A percentile compares a stretch with the other conserved stretches of the same genome.
Evolutionary conservation across 257 asterid species (phyloP).

Genomic region (Lithospermum erythrorhizon): DNA sequence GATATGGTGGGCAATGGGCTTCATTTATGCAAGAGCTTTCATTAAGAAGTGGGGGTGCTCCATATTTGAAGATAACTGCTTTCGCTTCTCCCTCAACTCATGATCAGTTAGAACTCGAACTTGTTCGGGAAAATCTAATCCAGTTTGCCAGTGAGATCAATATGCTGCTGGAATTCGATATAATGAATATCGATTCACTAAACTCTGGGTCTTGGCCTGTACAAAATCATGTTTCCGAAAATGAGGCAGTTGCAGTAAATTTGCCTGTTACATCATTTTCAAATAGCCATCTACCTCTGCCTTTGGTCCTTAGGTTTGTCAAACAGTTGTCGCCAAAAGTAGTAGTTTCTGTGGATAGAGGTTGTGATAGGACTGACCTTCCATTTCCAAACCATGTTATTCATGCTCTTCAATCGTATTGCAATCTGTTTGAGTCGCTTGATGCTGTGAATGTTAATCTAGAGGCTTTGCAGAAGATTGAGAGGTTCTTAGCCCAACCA

Average conservation of each 20-base stretch:
- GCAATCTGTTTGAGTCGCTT: constrained; percentile 72
- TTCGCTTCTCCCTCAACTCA: constrained; percentile 59
- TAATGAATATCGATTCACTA: constrained; percentile 45
- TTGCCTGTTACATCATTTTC: constrained; percentile 60
- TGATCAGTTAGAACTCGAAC: constrained; percentile 69
- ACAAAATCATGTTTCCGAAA: constrained; percentile 33
- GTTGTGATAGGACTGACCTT: constrained; percentile 85
- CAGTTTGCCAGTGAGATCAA: constrained; percentile 66
- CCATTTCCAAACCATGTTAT: constrained; percentile 72
- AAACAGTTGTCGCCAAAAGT: constrained; percentile 72
- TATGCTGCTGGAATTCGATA: constrained; percentile 62
- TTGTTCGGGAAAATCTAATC: constrained; percentile 64
- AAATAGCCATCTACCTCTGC: constrained; percentile 35
- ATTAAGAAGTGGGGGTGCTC: constrained; percentile 43
- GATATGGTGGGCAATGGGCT: constrained; percentile 95
- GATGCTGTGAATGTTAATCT: constrained; percentile 70
- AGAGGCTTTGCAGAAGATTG: constrained; percentile 80
- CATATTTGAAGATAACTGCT: constrained; percentile 62
- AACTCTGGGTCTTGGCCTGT: constrained; percentile 56
- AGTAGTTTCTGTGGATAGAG: constrained; percentile 79
- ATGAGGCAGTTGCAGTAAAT: constrained; percentile 68
- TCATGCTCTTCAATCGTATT: constrained; percentile 67
- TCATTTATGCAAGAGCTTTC: constrained; percentile 97
- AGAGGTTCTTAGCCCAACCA: constrained; percentile 73
- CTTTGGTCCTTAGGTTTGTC: constrained; percentile 60